Base-by-base conservation (phyloP, 371 early-diverging fungal species). In the Batkoa obscura region DNA sequence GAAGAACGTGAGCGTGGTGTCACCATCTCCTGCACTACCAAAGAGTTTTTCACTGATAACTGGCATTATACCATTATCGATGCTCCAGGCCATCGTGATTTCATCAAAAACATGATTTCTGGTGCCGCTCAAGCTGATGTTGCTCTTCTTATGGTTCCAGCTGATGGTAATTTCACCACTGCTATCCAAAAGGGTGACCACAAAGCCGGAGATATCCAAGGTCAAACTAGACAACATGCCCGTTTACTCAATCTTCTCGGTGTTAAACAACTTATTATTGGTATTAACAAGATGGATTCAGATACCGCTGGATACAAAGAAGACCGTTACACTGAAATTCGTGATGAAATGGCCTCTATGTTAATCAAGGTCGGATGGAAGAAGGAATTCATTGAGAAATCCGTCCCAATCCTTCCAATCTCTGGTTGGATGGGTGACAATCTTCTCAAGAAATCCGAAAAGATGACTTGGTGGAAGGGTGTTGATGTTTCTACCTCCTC, bases 41-140 rank as follows among this genome's bases (percentile, higher is more conserved):
- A 83, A 35, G 73, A 78, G 51, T 97, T 99, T 69, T 82, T 88
- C 54, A 90, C 97, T 0, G 66, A 65, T 3, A 67, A 82, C 53
- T 76, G 86, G 23, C 64, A 68, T 23, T 93, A 90, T 62, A 93
- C 90, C 0, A 57, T 96, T 8, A 60, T 95, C 57, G 98, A 96
- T 69, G 94, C 99, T 0, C 99, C 99, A 6, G 99, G 99, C 0
- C 99, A 99, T 66, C 81, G 91, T 47, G 94, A 96, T 68, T 99
- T 96, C 68, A 86, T 99, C 46, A 92, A 96, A n/a, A 93, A 92
- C 65, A 99, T 99, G 99, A 98, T 99, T 57, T 82, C 84, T 1
- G 99, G 98, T 5, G 94, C 99, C 0, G 80, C 88, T 30, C 98
- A 94, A 58, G 71, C 84, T 60, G 95, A 94, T 69, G 86, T 88